Evolutionary conservation across 2,329 filamentous ascomycete genomes (phyloP).

Genomic region (Aspergillus uvarum): DNA sequence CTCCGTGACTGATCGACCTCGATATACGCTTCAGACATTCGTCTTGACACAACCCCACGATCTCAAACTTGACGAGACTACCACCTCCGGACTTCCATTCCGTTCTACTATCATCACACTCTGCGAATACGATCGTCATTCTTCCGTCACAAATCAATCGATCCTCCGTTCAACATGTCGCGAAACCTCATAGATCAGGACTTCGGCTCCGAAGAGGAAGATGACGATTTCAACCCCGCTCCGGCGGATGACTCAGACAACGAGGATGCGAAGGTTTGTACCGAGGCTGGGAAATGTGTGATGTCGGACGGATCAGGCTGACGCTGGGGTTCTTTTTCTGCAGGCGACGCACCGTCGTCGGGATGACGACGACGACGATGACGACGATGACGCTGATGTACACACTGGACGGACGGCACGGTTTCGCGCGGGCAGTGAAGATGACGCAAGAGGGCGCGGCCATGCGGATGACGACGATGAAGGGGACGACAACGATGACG

Average conservation of each 20-base stretch:
- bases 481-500: slow-evolving; percentile 36
- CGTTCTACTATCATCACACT: neutral
- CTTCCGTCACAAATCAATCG: neutral
- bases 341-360: slow-evolving; percentile 26
- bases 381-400: slow-evolving; percentile 49
- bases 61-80: too few relatives aligned
- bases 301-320: slow-evolving; percentile 17
- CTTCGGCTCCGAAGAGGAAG: slow-evolving; percentile 65
- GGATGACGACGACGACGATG: slow-evolving; percentile 42
- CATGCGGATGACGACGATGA: slow-evolving; percentile 45
- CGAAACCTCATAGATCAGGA: slow-evolving; percentile 52
- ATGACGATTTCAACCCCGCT: slow-evolving; percentile 85
- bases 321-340: slow-evolving; percentile 16
- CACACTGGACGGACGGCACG: slow-evolving; percentile 24
- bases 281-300: slow-evolving; percentile 10
- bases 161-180: slow-evolving; percentile 29
- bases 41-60: neutral
- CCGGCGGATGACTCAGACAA: slow-evolving; percentile 72
- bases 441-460: slow-evolving; percentile 38
- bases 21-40: too few relatives aligned
- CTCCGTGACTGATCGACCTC: too few relatives aligned
- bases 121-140: neutral
- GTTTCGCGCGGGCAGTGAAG: slow-evolving; percentile 38
- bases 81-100: neutral
- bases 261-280: slow-evolving; percentile 52